Evolutionary conservation across 2,329 filamentous ascomycete species (phyloP).

Genomic region (Plenodomus biglobosus): DNA sequence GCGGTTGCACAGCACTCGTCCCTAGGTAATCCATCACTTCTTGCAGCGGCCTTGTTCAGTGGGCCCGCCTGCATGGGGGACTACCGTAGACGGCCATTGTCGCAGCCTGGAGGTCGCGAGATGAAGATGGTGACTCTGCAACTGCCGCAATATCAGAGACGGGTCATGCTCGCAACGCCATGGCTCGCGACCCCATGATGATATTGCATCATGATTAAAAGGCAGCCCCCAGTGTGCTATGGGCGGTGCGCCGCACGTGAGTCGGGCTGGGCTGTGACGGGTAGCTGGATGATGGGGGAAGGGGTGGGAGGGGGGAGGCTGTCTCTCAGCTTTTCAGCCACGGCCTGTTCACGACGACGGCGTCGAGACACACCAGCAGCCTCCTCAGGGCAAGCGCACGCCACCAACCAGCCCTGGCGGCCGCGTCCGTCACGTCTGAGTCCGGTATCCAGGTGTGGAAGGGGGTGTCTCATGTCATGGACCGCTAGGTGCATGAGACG

Average conservation of each 20-base stretch:
- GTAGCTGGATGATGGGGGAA: conserved; percentile 7
- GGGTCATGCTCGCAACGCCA: background rate
- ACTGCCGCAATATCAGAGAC: background rate
- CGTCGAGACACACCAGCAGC: background rate
- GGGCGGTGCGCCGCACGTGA: background rate
- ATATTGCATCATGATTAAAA: too few relatives aligned
- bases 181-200: background rate
- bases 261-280: background rate
- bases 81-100: too few relatives aligned
- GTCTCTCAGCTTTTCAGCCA: too few relatives aligned
- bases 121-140: too few relatives aligned
- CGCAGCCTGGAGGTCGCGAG: too few relatives aligned
- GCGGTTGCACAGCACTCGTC: background rate
- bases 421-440: conserved; percentile 21
- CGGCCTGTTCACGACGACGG: too few relatives aligned
- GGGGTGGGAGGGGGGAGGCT: too few relatives aligned
- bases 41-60: background rate
- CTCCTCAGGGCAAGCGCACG: conserved; percentile 16
- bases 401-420: conserved; percentile 21
- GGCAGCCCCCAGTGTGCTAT: too few relatives aligned
- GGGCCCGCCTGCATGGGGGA: background rate
- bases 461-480: conserved; percentile 26
- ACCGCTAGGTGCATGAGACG: conserved; percentile 27
- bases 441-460: conserved; percentile 27
- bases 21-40: background rate